Conservation (phyloP, 352 stramenopile species). For the Aphanomyces euteiches region DNA sequence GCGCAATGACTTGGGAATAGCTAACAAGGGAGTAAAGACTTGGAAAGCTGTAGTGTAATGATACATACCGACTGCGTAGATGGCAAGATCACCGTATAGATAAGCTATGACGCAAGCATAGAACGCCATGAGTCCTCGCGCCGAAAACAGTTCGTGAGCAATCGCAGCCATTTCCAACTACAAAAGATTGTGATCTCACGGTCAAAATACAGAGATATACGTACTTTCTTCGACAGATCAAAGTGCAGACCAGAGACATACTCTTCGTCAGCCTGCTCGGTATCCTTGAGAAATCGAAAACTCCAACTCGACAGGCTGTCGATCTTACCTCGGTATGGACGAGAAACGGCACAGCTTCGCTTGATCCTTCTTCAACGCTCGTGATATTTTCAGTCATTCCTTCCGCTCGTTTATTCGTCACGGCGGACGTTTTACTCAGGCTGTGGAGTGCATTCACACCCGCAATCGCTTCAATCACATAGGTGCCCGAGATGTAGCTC, state of each 20-base stretch:
- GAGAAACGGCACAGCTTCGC: slow-evolving; percentile 26
- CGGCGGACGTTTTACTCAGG: not conserved
- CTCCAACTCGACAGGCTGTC: not conserved
- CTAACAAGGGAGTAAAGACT: slow-evolving; percentile 60
- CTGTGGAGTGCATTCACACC: slow-evolving; percentile 65
- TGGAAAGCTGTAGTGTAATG: slow-evolving; percentile 59
- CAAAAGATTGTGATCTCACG: not conserved
- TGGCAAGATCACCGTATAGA: slow-evolving; percentile 81
- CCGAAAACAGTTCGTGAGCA: slow-evolving; percentile 70
- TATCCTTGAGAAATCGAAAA: slow-evolving; percentile 14
- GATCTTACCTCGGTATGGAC: slow-evolving; percentile 18
- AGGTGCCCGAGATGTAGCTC: slow-evolving; percentile 81
- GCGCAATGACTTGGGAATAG: slow-evolving; percentile 83
- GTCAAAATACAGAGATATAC: not conserved
- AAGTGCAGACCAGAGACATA: slow-evolving; percentile 28
- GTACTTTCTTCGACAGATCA: slow-evolving; percentile 29
- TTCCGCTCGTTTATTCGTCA: not conserved
- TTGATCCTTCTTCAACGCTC: slow-evolving; percentile 16
- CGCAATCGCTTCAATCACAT: slow-evolving; percentile 81
- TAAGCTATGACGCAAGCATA: slow-evolving; percentile 80
- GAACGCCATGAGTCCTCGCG: slow-evolving; percentile 63
- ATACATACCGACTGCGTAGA: slow-evolving; percentile 80
- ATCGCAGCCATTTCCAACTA: slow-evolving; percentile 85
- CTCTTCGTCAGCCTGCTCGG: slow-evolving; percentile 20
- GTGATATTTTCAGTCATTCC: not conserved